phyloP scores from a whole-genome alignment of 1,139 yeast species.

The Candida neerlandica region DNA sequence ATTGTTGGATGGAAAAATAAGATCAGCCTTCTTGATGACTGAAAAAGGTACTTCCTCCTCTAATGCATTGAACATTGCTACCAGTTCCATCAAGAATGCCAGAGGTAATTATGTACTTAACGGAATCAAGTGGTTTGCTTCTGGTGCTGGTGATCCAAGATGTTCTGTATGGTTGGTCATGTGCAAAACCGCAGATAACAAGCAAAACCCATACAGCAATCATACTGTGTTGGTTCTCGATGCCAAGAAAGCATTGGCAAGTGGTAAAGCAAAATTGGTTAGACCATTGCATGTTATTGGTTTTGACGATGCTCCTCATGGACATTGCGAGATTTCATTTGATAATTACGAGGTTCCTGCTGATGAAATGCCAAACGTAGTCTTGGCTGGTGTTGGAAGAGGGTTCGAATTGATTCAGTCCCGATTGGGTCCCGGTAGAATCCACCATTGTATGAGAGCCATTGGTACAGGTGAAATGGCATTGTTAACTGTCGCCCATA shows the following conservation, averaged over 20 bases:
- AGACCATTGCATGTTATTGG: constrained; percentile 65
- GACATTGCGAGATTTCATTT: constrained; percentile 67
- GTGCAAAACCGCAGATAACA: constrained; percentile 56
- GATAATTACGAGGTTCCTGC: constrained; percentile 51
- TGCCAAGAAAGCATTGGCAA: constrained; percentile 50
- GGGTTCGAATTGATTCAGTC: constrained; percentile 74
- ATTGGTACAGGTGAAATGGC: constrained; percentile 70
- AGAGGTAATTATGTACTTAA: constrained; percentile 57
- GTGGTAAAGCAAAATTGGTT: constrained; percentile 53
- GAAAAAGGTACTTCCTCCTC: constrained; percentile 69
- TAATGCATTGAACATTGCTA: constrained; percentile 65
- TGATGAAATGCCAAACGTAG: constrained; percentile 39
- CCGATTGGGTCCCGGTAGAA: constrained; percentile 71
- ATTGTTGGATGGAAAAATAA: constrained; percentile 57
- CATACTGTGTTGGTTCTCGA: constrained; percentile 66
- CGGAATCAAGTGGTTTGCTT: constrained; percentile 77
- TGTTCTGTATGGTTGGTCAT: constrained; percentile 65
- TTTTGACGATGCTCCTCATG: constrained; percentile 75
- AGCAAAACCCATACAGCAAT: constrained; percentile 45
- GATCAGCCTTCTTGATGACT: constrained; percentile 74
- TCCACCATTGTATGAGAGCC: constrained; percentile 75
- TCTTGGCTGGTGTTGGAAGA: constrained; percentile 55
- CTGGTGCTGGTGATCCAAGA: constrained; percentile 76
- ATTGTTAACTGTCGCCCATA: constrained; percentile 50
- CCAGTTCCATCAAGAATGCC: constrained; percentile 47